Percentiles rank a stretch among this genome's conserved stretches.
Conservation (phyloP, 139 green algal species). For the Gonium pectorale region DNA sequence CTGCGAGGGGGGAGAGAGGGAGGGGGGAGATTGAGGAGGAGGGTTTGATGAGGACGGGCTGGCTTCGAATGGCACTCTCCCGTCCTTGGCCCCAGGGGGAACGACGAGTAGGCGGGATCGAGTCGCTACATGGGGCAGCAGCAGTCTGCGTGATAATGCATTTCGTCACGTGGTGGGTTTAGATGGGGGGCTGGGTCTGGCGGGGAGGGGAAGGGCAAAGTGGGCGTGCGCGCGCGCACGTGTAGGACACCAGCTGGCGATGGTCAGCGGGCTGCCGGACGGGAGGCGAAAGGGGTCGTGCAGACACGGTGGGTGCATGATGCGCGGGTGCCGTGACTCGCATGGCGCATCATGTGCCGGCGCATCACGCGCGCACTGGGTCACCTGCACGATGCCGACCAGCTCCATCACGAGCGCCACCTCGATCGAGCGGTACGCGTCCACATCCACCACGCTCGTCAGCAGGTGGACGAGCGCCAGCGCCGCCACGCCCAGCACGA, state of each 20-base stretch:
- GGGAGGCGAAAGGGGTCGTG: not conserved
- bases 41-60: too few species aligned
- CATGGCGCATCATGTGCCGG: not conserved
- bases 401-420: slow-evolving; percentile 20
- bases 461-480: slow-evolving; percentile 16
- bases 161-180: too few species aligned
- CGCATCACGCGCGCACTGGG: too few species aligned
- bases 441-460: slow-evolving; percentile 26
- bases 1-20: not conserved
- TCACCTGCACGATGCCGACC: slow-evolving; percentile 15
- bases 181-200: too few species aligned
- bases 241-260: too few species aligned
- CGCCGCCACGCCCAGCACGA: slow-evolving; percentile 3
- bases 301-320: not conserved
- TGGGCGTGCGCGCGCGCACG: not conserved
- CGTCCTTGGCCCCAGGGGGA: too few species aligned
- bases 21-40: too few species aligned
- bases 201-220: not conserved
- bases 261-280: too few species aligned
- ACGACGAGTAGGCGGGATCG: not conserved
- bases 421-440: not conserved
- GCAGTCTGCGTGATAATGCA: too few species aligned
- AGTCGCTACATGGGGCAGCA: not conserved
- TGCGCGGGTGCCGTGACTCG: not conserved
- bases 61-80: too few species aligned